These are phyloP conservation scores for Saccharomycopsis hybrid DNA, from an alignment of 1,139 yeast genomes.

Conservation along the genomic window DNA sequence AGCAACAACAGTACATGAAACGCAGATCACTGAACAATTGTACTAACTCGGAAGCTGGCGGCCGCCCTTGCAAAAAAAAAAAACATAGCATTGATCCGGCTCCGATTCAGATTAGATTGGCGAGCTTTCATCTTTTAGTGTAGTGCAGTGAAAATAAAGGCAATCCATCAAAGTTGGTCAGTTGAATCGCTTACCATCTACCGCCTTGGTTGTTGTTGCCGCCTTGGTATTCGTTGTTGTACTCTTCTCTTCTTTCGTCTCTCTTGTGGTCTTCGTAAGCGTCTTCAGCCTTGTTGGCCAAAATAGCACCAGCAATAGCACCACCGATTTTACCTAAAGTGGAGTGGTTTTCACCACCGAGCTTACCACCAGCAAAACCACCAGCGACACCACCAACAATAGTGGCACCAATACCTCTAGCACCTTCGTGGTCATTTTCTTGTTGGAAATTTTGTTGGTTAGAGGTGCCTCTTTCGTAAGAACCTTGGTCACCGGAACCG, in stretches of 20 bases:
- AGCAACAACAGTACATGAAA: no score
- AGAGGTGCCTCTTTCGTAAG: constrained; percentile 27
- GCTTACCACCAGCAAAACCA: constrained; percentile 37
- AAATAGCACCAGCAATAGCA: constrained; percentile 54
- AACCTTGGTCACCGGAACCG: constrained; percentile 41
- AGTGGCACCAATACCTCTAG: constrained; percentile 51
- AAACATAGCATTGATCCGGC: no score
- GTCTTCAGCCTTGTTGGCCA: constrained; percentile 50
- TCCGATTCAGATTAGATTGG: no score
- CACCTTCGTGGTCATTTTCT: constrained; percentile 34
- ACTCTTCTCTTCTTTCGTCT: constrained; percentile 24
- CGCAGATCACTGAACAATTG: no score
- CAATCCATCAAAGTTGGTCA: no score
- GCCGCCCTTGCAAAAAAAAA: no score
- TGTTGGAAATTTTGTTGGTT: constrained; percentile 24
- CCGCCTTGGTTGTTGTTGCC: constrained; percentile 20
- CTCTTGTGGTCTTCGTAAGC: constrained; percentile 28
- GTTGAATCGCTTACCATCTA: neutral
- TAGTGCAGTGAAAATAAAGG: no score
- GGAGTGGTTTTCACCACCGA: constrained; percentile 44
- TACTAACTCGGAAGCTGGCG: no score
- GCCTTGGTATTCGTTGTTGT: constrained; percentile 26
- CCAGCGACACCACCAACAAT: constrained; percentile 59
- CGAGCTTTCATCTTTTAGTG: no score
- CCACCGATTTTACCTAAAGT: constrained; percentile 51